phyloP scores from a whole-genome alignment of 257 asterid species.

The Nicotiana tomentosiformis region DNA sequence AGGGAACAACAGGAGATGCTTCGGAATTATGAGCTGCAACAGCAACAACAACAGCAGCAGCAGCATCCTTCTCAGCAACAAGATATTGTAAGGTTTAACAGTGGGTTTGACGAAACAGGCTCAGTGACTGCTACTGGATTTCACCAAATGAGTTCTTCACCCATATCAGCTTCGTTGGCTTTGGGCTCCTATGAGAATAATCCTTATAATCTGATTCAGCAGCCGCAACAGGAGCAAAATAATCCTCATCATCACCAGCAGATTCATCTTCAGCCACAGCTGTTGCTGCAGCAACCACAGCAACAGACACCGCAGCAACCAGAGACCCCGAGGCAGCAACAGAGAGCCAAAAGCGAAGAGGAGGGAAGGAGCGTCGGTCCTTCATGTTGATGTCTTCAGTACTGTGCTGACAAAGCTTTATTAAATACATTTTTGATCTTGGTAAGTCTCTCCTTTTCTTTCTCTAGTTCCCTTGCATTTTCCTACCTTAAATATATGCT shows the following conservation, averaged over 20 bases:
- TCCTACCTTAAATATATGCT: background rate
- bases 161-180: slow-evolving; percentile 46
- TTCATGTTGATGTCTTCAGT: slow-evolving; percentile 25
- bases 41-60: slow-evolving; percentile 29
- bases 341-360: slow-evolving; percentile 49
- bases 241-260: slow-evolving; percentile 13
- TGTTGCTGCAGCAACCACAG: slow-evolving; percentile 32
- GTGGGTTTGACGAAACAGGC: slow-evolving; percentile 38
- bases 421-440: slow-evolving; percentile 28
- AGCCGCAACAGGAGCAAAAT: slow-evolving; percentile 9
- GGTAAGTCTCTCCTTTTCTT: slow-evolving; percentile 30
- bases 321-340: slow-evolving; percentile 15
- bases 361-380: slow-evolving; percentile 50
- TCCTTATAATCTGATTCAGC: slow-evolving; percentile 31
- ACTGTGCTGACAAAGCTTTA: slow-evolving; percentile 22
- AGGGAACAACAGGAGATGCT: slow-evolving; percentile 53
- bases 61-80: slow-evolving; percentile 19
- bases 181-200: slow-evolving; percentile 39
- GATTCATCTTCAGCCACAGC: slow-evolving; percentile 23
- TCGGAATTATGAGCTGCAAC: slow-evolving; percentile 50
- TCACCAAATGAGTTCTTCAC: slow-evolving; percentile 32
- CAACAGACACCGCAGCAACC: slow-evolving; percentile 20
- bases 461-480: background rate
- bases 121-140: slow-evolving; percentile 43
- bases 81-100: slow-evolving; percentile 35